Percentiles rank a stretch among this genome's conserved stretches.
These are phyloP conservation scores for Aspergillus fumigatiaffinis DNA, from an alignment of 2,329 filamentous ascomycete species.

Conservation along the genomic window DNA sequence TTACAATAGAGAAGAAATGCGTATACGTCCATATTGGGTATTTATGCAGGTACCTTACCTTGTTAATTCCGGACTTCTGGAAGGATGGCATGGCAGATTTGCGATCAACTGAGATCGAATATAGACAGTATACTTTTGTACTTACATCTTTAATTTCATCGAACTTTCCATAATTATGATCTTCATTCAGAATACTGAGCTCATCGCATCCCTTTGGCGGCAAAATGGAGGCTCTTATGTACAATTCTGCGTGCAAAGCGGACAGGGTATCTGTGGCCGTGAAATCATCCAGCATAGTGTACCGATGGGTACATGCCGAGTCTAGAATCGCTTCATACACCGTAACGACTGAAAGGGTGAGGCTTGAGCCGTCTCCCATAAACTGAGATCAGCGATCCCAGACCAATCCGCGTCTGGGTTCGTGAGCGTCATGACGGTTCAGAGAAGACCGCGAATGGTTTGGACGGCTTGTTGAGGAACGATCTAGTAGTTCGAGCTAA, in stretches of 20 bases:
- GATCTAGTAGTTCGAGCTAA: conserved; percentile 12
- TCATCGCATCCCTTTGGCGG: neutral
- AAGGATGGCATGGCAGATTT: neutral
- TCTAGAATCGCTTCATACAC: neutral
- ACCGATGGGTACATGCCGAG: neutral
- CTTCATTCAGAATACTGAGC: neutral
- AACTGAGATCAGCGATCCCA: neutral
- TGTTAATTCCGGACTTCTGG: no score
- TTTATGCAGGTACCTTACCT: no score
- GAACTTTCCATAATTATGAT: neutral
- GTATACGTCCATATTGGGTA: neutral
- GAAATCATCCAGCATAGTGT: neutral
- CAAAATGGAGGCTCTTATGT: neutral
- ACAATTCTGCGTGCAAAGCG: neutral
- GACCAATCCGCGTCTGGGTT: neutral
- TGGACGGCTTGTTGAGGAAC: neutral
- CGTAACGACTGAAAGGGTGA: neutral
- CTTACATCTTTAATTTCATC: neutral
- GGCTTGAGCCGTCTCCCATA: neutral
- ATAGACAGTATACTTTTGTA: neutral
- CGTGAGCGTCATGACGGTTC: neutral
- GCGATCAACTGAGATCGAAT: neutral
- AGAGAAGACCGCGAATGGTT: neutral
- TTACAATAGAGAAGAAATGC: neutral
- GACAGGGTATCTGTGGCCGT: neutral